phyloP scores from a whole-genome alignment of 202 grass and related monocot genomes.

The Hordeum pubiflorum region DNA sequence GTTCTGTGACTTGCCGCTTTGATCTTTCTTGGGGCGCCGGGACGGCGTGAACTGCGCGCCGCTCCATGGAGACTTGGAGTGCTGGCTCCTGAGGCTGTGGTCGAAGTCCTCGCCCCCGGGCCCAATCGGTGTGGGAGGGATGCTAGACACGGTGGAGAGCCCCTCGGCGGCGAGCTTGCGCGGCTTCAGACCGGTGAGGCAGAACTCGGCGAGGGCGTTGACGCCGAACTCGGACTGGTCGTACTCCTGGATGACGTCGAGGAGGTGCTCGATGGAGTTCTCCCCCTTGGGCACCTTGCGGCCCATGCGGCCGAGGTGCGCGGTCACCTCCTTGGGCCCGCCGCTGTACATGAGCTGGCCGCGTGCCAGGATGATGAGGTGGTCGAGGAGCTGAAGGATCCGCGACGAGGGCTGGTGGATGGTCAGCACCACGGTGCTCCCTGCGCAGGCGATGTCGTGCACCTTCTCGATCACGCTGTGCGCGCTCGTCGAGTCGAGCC shows the following conservation, averaged over 20 bases:
- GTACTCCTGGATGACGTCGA: constrained; percentile 70
- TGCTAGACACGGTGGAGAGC: constrained; percentile 35
- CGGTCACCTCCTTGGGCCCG: constrained; percentile 36
- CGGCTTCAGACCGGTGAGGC: constrained; percentile 61
- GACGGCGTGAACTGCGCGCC: constrained; percentile 45
- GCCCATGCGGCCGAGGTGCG: constrained; percentile 41
- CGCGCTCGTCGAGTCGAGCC: constrained; percentile 78
- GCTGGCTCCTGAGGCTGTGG: constrained; percentile 44
- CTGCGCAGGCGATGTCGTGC: constrained; percentile 55
- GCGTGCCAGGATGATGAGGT: constrained; percentile 64
- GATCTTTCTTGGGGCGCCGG: constrained; percentile 21
- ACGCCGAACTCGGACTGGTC: constrained; percentile 45
- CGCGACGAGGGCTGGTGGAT: constrained; percentile 73
- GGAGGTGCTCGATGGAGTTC: constrained; percentile 54
- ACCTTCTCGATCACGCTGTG: constrained; percentile 78
- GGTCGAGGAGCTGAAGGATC: constrained; percentile 55
- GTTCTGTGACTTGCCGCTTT: background rate
- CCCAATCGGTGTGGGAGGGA: constrained; percentile 18
- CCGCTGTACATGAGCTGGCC: constrained; percentile 77
- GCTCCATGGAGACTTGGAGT: constrained; percentile 49
- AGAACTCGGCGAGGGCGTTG: constrained; percentile 47
- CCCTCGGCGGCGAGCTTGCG: constrained; percentile 30
- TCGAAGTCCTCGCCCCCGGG: constrained; percentile 39
- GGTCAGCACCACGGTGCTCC: constrained; percentile 72
- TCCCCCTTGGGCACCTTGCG: constrained; percentile 41